These are phyloP conservation scores for Boletellus deceptivus DNA, from an alignment of 1,284 basidiomycete genomes.

Conservation along the genomic window DNA sequence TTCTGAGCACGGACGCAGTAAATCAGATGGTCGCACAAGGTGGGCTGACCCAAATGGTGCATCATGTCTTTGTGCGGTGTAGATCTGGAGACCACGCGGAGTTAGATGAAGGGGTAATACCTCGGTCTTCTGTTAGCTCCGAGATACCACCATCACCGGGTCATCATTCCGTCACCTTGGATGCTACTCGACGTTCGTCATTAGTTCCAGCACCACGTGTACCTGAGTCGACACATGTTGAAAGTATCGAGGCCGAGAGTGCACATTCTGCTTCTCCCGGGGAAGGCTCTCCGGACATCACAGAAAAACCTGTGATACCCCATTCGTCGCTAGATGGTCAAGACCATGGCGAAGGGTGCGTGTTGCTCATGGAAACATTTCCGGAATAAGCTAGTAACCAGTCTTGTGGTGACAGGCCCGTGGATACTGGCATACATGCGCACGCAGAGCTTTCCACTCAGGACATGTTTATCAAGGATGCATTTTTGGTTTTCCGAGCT, in stretches of 20 bases:
- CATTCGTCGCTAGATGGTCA: constrained; percentile 6
- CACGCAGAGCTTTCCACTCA: constrained; percentile 49
- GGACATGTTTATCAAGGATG: constrained; percentile 92
- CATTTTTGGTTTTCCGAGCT: constrained; percentile 93
- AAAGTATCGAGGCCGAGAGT: constrained; percentile 4
- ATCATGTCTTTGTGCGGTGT: constrained; percentile 88
- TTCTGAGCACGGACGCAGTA: constrained; percentile 83
- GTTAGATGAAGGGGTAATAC: constrained; percentile 21
- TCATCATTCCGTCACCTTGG: constrained; percentile 5
- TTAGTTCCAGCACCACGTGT: constrained; percentile 1
- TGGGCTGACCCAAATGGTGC: constrained; percentile 94
- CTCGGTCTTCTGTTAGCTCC: constrained; percentile 24
- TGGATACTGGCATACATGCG: constrained; percentile 13
- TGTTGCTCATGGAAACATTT: background rate
- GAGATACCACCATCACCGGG: constrained; percentile 20
- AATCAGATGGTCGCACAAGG: constrained; percentile 98
- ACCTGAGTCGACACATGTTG: constrained; percentile 3
- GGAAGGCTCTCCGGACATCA: constrained; percentile 2
- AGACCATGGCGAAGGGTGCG: constrained; percentile 22
- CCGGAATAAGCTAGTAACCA: constrained; percentile 7
- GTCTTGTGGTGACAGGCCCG: constrained; percentile 5
- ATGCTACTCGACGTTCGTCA: constrained; percentile 11
- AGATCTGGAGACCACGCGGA: constrained; percentile 38
- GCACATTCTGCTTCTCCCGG: constrained; percentile 2
- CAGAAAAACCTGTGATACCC: background rate